A percentile compares a stretch with the other conserved stretches of the same genome.
These are phyloP conservation scores for Aphanocladium album DNA, from an alignment of 2,329 filamentous ascomycete species.

Conservation along the genomic window DNA sequence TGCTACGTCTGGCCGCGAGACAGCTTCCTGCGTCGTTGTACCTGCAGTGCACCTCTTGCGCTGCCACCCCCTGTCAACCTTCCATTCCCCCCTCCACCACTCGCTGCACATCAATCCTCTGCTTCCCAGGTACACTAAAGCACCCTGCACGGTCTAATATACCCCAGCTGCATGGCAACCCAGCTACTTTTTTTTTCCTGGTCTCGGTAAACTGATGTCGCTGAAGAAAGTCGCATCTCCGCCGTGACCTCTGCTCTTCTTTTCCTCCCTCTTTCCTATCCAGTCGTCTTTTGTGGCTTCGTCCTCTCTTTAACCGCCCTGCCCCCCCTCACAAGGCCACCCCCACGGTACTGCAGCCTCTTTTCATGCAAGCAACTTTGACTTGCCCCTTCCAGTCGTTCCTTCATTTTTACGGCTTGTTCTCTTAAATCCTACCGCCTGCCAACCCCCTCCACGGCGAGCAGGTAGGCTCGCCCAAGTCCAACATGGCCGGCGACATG, in stretches of 20 bases:
- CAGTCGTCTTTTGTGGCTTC: slow-evolving; percentile 1
- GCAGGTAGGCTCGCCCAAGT: slow-evolving; percentile 23
- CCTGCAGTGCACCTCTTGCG: neutral
- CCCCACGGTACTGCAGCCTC: slow-evolving; percentile 4
- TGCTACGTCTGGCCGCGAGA: neutral
- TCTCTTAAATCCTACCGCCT: too few species aligned
- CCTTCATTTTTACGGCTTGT: slow-evolving; percentile 1
- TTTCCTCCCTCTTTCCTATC: slow-evolving; percentile 10
- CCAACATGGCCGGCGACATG: slow-evolving; percentile 23
- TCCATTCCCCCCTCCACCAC: neutral
- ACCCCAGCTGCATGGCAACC: slow-evolving; percentile 17
- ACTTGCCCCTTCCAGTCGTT: slow-evolving; percentile 7
- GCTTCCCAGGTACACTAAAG: neutral
- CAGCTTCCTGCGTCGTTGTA: neutral
- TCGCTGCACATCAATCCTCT: neutral
- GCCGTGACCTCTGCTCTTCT: neutral
- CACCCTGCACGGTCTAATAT: slow-evolving; percentile 11
- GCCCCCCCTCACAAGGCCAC: neutral
- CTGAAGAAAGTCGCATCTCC: slow-evolving; percentile 8
- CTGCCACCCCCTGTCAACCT: neutral
- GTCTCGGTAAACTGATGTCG: neutral
- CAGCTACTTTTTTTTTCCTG: neutral
- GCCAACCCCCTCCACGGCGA: slow-evolving; percentile 37
- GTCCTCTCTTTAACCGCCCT: slow-evolving; percentile 20
- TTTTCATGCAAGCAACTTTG: slow-evolving; percentile 2